Base-by-base conservation (phyloP, 2,329 filamentous ascomycete species). In the Ceratocystis ficicola region DNA sequence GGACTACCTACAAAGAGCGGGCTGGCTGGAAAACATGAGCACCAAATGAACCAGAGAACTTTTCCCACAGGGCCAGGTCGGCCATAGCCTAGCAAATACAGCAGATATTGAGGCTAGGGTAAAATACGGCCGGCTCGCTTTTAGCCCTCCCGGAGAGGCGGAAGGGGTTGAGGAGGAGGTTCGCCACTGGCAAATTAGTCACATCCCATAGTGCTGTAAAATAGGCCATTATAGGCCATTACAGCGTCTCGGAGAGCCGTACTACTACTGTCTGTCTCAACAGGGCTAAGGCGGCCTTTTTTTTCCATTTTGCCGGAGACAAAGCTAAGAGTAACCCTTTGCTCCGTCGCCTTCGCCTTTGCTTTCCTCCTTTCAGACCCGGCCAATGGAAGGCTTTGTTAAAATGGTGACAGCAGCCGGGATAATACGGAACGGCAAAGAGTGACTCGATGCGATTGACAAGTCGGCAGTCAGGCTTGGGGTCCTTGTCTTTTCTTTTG, bases 241-340 rank as follows among this genome's bases (percentile, higher is more conserved):
- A 41, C 36, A 41, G 36, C 36, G 36, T 12, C 36, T 41, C 36
- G 36, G 36, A 41, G 36, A 41, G 36, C 36, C 12, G 36, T 41
- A 41, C 36, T 41, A 41, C 36, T n/a, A n/a, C n/a, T n/a, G n/a
- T n/a, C n/a, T 41, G 36, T 41, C 36, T 41, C 3, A 10, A 41
- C 36, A 41, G 12, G 36, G n/a, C 46, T 48, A 4, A 22, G 17
- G 20, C 17, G 20, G 20, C 6, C 46, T 6, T 48, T 22, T 22
- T n/a, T 22, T 28, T 63, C 41, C 61, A n/a, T 63, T 63, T 63
- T 48, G 5, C 41, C 61, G 61, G 61, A 48, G 61, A 44, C 28
- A 30, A 48, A 30, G 28, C 15, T n/a, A 1, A 25, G 46, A 15
- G 28, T 22, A 20, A 28, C 20, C 50, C 50, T 55, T 55, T 55